phyloP scores from a whole-genome alignment of 2,329 filamentous ascomycete species.

The Nectriaceae sp. region DNA sequence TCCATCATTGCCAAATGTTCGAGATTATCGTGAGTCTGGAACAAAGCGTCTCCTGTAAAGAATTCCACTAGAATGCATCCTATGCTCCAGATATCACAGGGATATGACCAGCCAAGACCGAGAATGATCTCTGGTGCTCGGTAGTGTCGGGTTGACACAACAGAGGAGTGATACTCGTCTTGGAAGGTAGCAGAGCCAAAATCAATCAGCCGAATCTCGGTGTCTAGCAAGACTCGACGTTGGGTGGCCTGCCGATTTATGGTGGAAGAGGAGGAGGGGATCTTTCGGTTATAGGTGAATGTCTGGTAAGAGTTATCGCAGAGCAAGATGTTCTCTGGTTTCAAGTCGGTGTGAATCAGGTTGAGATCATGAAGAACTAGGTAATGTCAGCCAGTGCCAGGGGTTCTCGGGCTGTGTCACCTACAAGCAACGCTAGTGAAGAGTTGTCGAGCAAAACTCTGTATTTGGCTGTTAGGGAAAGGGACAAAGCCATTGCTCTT shows the following conservation, averaged over 20 bases:
- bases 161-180: constrained; percentile 72
- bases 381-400: constrained; percentile 14
- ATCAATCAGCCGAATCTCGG: constrained; percentile 70
- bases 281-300: constrained; percentile 70
- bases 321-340: constrained; percentile 70
- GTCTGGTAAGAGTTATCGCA: constrained; percentile 67
- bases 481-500: constrained; percentile 95
- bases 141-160: constrained; percentile 71
- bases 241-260: constrained; percentile 63
- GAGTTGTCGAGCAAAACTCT: constrained; percentile 91
- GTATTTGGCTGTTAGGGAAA: constrained; percentile 97
- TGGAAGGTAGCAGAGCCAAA: constrained; percentile 74
- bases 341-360: constrained; percentile 86
- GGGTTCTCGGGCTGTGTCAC: constrained; percentile 37
- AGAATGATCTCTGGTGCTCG: constrained; percentile 71
- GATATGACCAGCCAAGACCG: constrained; percentile 70
- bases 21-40: constrained; percentile 72
- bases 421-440: constrained; percentile 98
- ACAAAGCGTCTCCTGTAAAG: constrained; percentile 70
- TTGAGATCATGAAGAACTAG: constrained; percentile 93
- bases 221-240: constrained; percentile 65
- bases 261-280: constrained; percentile 66
- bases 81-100: constrained; percentile 75
- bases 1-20: constrained; percentile 79
- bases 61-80: constrained; percentile 73